A percentile compares a stretch with the other conserved stretches of the same genome.
Conservation (phyloP, 352 stramenopile genomes). For the Pythium coloratum region DNA sequence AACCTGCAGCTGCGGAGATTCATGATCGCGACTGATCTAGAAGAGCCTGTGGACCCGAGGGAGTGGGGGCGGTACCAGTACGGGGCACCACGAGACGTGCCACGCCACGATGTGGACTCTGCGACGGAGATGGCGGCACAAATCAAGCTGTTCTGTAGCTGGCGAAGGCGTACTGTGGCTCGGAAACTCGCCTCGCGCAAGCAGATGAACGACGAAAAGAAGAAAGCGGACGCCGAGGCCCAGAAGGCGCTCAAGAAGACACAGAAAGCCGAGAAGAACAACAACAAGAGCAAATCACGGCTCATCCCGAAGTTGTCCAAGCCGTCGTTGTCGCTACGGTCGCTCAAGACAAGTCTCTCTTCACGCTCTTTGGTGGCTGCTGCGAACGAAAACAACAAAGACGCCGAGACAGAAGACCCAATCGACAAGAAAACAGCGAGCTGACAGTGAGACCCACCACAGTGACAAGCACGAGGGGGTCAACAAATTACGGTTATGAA, state of each 20-base stretch:
- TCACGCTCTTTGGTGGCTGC: slow-evolving; percentile 7
- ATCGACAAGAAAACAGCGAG: background rate
- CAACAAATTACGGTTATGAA: background rate
- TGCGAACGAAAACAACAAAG: background rate
- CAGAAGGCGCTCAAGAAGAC: slow-evolving; percentile 28
- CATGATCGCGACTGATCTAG: slow-evolving; percentile 67
- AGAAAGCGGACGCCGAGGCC: slow-evolving; percentile 22
- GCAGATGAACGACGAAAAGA: slow-evolving; percentile 35
- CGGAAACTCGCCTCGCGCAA: slow-evolving; percentile 39
- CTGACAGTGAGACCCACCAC: background rate
- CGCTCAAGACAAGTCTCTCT: slow-evolving; percentile 19
- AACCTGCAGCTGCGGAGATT: slow-evolving; percentile 62
- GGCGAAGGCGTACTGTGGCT: slow-evolving; percentile 43
- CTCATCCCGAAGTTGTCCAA: slow-evolving; percentile 16
- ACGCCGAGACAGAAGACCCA: background rate
- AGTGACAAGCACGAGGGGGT: no score
- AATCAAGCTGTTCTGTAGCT: slow-evolving; percentile 55
- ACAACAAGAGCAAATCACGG: background rate
- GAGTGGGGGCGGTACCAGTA: slow-evolving; percentile 69
- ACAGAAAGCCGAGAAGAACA: background rate
- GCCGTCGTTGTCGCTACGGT: slow-evolving; percentile 3
- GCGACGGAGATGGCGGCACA: slow-evolving; percentile 51
- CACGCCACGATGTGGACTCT: slow-evolving; percentile 48
- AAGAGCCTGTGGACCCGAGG: slow-evolving; percentile 54
- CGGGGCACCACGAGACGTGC: slow-evolving; percentile 39